Base-by-base conservation (phyloP, 129 eudicot genomes). In the Silybum marianum region DNA sequence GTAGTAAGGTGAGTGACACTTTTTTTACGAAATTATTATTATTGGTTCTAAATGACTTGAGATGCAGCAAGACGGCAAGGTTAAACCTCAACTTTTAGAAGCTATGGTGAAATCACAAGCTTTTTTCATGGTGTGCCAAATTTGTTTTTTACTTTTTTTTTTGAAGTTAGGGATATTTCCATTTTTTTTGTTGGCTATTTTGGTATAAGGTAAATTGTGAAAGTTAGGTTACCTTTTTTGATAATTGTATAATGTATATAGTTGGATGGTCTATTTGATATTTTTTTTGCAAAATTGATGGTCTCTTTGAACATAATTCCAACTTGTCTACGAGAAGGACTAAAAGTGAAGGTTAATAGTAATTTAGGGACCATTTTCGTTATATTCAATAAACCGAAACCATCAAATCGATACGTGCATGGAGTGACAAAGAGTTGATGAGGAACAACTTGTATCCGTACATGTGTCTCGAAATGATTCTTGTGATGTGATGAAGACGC, bases 401-500 rank as follows among this genome's bases (percentile, higher is more conserved):
- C 85, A 82, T 75, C 65, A 1, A 1, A 69, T 10, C 58, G 21
- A 54, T 76, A 77, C 78, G 74, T 83, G 86, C 86, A 83, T 83
- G 82, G 69, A 71, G 51, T 26, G 28, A 23, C 81, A 54, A 69
- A 82, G 71, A 68, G 69, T 69, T 48, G 77, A 76, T 21, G 76
- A 51, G 21, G 62, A 77, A 23, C 74, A 70, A 36, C 67, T 60
- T 60, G 73, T 60, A 77, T 83, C 86, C 86, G 69, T 77, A 77
- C 82, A 83, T 83, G 26, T 83, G 81, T 77, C 85, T 77, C 85
- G 6, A 12, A 22, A 81, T 30, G 67, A 40, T 75, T 82, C 54
- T 34, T 75, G 26, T 46, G 75, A 11, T 74, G n/a, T 42, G 39
- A 75, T 19, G 75, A 74, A 75, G 25, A 46, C 75, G 71, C 71